Evolutionary conservation across 2,329 filamentous ascomycete genomes (phyloP).

Genomic region (Clonostachys solani): DNA sequence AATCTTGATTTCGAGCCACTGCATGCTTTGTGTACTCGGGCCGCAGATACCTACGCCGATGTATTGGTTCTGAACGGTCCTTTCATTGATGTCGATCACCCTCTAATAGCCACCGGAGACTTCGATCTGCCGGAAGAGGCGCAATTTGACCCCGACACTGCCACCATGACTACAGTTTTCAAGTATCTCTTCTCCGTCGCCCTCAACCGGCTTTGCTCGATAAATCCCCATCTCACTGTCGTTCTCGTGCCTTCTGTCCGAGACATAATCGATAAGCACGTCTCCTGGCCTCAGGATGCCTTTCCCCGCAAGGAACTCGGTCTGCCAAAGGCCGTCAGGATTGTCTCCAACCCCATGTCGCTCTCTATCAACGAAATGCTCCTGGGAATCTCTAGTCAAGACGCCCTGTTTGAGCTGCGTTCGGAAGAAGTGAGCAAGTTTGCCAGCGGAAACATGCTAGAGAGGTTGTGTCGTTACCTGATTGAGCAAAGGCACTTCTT

Average conservation of each 20-base stretch:
- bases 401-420: slow-evolving; percentile 79
- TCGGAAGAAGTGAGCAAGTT: slow-evolving; percentile 55
- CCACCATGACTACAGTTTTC: slow-evolving; percentile 80
- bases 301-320: slow-evolving; percentile 69
- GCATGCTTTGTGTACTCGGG: slow-evolving; percentile 73
- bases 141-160: slow-evolving; percentile 68
- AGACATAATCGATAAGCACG: slow-evolving; percentile 76
- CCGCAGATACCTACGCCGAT: slow-evolving; percentile 71
- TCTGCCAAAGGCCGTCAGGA: slow-evolving; percentile 69
- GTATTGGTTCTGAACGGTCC: slow-evolving; percentile 77
- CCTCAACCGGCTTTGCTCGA: slow-evolving; percentile 63
- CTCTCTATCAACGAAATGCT: slow-evolving; percentile 84
- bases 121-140: slow-evolving; percentile 70
- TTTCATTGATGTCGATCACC: slow-evolving; percentile 89
- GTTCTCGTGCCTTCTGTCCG: slow-evolving; percentile 80
- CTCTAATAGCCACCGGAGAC: slow-evolving; percentile 75
- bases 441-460: slow-evolving; percentile 49
- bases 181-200: slow-evolving; percentile 71
- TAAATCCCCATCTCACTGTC: slow-evolving; percentile 75
- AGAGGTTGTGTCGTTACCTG: slow-evolving; percentile 70
- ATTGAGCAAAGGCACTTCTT: slow-evolving; percentile 91
- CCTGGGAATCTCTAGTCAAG: slow-evolving; percentile 77
- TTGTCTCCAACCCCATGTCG: slow-evolving; percentile 89
- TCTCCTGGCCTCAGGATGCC: slow-evolving; percentile 71
- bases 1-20: slow-evolving; percentile 89